Conservation (phyloP, 495 filamentous ascomycete species). For the Staphylotrichum tortipilum region DNA sequence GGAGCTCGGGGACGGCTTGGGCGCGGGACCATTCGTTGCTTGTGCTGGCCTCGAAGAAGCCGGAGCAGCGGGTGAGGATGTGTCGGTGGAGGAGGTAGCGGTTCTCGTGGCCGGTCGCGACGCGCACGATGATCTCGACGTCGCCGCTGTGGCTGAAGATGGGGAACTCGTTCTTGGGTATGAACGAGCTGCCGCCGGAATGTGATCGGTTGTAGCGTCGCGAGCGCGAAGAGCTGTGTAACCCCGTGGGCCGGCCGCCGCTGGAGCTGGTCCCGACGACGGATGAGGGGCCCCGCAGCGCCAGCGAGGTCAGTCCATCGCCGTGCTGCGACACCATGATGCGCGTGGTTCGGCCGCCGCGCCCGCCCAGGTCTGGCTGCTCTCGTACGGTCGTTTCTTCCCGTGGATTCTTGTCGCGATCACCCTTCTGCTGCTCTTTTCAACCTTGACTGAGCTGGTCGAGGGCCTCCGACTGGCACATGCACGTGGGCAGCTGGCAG, state of each 20-base stretch:
- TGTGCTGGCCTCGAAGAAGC: conserved; percentile 86
- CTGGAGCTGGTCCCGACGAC: conserved; percentile 34
- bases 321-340: conserved; percentile 64
- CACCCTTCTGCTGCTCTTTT: background rate
- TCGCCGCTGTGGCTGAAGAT: conserved; percentile 84
- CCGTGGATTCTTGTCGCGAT: background rate
- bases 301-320: conserved; percentile 44
- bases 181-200: conserved; percentile 61
- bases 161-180: conserved; percentile 82
- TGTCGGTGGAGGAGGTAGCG: conserved; percentile 78
- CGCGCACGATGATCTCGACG: conserved; percentile 73
- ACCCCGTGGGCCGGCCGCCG: conserved; percentile 42
- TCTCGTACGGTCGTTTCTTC: background rate
- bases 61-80: conserved; percentile 78
- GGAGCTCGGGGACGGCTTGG: conserved; percentile 23
- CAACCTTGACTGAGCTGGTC: conserved; percentile 14
- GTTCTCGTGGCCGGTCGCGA: conserved; percentile 60
- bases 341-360: conserved; percentile 17
- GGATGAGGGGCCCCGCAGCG: conserved; percentile 51
- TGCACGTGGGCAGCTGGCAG: conserved; percentile 15
- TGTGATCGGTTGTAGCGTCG: conserved; percentile 72
- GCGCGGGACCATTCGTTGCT: conserved; percentile 75
- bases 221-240: conserved; percentile 53
- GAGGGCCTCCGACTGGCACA: conserved; percentile 1
- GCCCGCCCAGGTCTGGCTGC: conserved; percentile 4